Conservation (phyloP, 2,329 filamentous ascomycete genomes). For the Rosellinia necatrix region DNA sequence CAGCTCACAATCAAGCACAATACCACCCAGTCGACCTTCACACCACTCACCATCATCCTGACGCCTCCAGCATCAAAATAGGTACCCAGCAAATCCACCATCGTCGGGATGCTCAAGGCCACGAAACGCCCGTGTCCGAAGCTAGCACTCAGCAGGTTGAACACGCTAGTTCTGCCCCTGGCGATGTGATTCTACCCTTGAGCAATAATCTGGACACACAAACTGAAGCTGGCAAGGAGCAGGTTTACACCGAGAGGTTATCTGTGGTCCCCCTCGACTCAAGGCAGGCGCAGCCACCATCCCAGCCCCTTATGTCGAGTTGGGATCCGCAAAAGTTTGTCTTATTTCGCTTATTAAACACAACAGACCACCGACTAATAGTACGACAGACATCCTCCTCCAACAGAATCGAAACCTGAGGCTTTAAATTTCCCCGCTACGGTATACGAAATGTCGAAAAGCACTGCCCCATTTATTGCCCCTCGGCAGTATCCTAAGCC, state of each 20-base stretch:
- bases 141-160: constrained; percentile 31
- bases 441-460: constrained; percentile 82
- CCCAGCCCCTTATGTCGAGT: constrained; percentile 40
- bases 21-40: constrained; percentile 1
- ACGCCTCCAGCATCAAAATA: constrained; percentile 17
- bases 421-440: constrained; percentile 79
- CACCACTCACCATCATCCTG: constrained; percentile 16
- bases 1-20: constrained; percentile 29
- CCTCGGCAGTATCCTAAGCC: constrained; percentile 80
- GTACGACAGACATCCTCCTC: constrained; percentile 64
- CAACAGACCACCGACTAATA: constrained; percentile 21
- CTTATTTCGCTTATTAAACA: background rate
- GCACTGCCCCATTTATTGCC: constrained; percentile 74
- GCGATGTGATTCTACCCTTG: constrained; percentile 39
- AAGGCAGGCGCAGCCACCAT: constrained; percentile 44
- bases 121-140: constrained; percentile 30
- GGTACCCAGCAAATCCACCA: constrained; percentile 17
- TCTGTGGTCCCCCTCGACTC: constrained; percentile 45
- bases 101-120: constrained; percentile 21
- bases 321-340: constrained; percentile 62
- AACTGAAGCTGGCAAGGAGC: constrained; percentile 54
- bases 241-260: constrained; percentile 39
- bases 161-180: constrained; percentile 28
- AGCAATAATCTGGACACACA: constrained; percentile 50
- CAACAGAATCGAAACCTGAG: constrained; percentile 75